Base-by-base conservation (phyloP, 2,329 filamentous ascomycete genomes). In the Claviceps sp. region DNA sequence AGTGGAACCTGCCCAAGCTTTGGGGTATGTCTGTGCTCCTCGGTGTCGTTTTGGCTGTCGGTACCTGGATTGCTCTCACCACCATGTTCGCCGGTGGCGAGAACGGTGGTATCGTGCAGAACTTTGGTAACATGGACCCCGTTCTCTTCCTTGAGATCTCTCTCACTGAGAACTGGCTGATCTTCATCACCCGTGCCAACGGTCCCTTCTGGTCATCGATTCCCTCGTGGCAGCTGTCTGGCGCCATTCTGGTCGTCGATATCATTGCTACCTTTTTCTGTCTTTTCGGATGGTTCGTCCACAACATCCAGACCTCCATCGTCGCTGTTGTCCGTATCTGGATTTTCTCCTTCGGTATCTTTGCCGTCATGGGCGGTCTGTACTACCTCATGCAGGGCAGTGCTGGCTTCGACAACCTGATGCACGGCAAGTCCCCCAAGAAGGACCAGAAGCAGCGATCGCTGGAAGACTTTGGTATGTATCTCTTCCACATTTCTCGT, bases 171-270 rank as follows among this genome's bases (percentile, higher is more conserved):
- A 95, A 94, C 74, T 95, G 89, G 89, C 79, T 95, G 50, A 95
- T 95, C 71, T 94, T 95, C 76, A 91, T 95, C 72, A 95, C 89
- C 58, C 88, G 89, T 77, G 85, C 88, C 71, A 90, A 90, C 70
- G 88, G 89, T 63, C 87, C 88, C 51, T 91, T 94, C 78, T 94
- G 88, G 88, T 89, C 86, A 3, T 90, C 86, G 24, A 80, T 89
- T 54, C 89, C 89, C 55, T 94, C 88, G 55, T 90, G 87, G 85
- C 87, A 94, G 70, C 76, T 95, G 45, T 69, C 76, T 52, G 83
- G 83, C 56, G 89, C 89, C 57, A 89, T 95, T 58, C 66, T 93
- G 47, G 59, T 88, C 48, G 89, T 95, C 63, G 88, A 95, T 64
- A 77, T 93, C 60, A 71, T 94, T 54, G 88, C 89, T 57, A 94